A percentile compares a stretch with the other conserved stretches of the same genome.
Evolutionary conservation across 1,284 basidiomycete species (phyloP).

Genomic region (Sporisorium graminicola): DNA sequence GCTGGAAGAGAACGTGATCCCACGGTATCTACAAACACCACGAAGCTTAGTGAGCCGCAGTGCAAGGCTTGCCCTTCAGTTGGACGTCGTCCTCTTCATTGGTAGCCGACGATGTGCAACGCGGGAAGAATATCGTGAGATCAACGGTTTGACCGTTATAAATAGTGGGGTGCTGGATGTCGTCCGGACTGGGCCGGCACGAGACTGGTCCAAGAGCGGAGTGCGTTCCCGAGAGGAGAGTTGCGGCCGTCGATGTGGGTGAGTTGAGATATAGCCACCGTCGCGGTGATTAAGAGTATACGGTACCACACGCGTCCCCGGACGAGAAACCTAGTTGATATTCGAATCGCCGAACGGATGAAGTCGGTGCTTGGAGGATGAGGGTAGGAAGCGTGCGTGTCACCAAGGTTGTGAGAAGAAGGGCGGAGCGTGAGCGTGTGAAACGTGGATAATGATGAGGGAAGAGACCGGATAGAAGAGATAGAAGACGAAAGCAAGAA

Average conservation of each 20-base stretch:
- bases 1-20: not conserved
- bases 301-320: not conserved
- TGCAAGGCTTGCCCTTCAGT: slow-evolving; percentile 12
- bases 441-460: not conserved
- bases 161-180: not conserved
- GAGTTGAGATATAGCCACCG: not conserved
- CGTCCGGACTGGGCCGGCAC: not conserved
- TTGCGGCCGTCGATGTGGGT: not conserved
- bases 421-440: not conserved
- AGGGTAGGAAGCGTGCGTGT: slow-evolving; percentile 42
- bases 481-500: not conserved
- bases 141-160: slow-evolving; percentile 1
- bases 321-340: not conserved
- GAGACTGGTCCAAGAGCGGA: not conserved
- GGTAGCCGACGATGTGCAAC: slow-evolving; percentile 18
- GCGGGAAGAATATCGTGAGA: slow-evolving; percentile 12
- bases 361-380: slow-evolving; percentile 14
- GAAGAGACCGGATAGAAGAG: not conserved
- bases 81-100: slow-evolving; percentile 21
- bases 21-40: not conserved
- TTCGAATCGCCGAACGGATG: not conserved
- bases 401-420: not conserved
- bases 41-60: slow-evolving; percentile 2
- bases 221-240: not conserved
- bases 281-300: not conserved